These are phyloP conservation scores for Podaxis sp. DNA, from an alignment of 768 basidiomycete species.

Conservation along the genomic window DNA sequence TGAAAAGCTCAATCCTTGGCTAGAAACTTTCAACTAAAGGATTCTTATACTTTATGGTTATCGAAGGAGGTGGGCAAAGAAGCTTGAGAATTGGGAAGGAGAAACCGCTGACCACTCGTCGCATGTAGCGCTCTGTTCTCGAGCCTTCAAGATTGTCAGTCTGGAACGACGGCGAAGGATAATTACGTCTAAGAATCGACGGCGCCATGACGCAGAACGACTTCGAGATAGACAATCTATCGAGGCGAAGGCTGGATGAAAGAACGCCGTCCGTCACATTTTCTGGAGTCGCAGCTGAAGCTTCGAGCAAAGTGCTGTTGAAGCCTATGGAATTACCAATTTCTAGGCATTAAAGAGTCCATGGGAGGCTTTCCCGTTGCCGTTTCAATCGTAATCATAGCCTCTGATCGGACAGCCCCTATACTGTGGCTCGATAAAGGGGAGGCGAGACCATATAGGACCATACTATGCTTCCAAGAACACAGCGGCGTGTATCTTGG, in stretches of 20 bases:
- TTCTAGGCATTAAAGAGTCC: no score
- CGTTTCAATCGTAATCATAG: no score
- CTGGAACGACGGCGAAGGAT: slow-evolving; percentile 2
- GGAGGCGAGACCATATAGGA: not conserved
- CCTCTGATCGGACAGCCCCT: no score
- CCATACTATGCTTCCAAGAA: not conserved
- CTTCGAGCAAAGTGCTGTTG: no score
- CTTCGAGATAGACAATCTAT: not conserved
- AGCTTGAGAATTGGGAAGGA: not conserved
- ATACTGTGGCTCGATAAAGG: not conserved
- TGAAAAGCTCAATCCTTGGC: not conserved
- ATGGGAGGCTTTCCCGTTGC: no score
- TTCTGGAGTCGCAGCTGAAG: no score
- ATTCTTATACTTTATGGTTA: not conserved
- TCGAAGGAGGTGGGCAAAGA: not conserved
- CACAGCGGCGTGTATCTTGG: not conserved
- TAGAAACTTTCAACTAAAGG: not conserved
- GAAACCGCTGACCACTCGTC: not conserved
- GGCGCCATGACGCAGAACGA: not conserved
- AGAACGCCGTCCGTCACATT: not conserved
- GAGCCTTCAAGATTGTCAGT: not conserved
- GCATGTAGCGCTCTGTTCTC: not conserved
- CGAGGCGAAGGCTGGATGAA: not conserved
- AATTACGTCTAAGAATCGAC: not conserved
- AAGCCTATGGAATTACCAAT: no score